Evolutionary conservation across 148 eudicot species (phyloP).

Genomic region (Cornus controversa): DNA sequence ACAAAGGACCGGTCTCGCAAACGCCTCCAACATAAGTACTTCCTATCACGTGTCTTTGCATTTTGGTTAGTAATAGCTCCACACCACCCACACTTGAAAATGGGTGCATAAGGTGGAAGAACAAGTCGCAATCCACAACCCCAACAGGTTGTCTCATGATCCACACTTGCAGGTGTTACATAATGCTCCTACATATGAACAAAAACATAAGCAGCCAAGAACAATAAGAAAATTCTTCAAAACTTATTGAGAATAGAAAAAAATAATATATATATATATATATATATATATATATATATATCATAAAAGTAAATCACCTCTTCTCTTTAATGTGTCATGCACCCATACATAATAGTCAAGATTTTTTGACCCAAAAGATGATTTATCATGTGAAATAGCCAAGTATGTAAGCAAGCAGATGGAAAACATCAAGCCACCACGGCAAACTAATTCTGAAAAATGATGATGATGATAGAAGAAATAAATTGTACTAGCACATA

Average conservation of each 20-base stretch:
- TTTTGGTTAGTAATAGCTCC: conserved; percentile 89
- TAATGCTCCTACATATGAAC: conserved; percentile 36
- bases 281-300: no score
- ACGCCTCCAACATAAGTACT: conserved; percentile 60
- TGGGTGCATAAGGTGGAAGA: conserved; percentile 72
- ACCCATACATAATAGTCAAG: no score
- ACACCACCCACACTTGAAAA: conserved; percentile 97
- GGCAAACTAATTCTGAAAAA: no score
- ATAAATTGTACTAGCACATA: no score
- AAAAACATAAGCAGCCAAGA: conserved; percentile 10
- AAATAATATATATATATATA: no score
- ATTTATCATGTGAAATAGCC: no score
- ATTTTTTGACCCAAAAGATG: no score
- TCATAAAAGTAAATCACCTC: background rate
- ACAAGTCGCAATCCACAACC: conserved; percentile 93
- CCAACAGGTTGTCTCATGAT: conserved; percentile 79
- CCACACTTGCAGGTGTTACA: conserved; percentile 36
- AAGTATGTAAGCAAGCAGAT: no score
- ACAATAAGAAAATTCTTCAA: background rate
- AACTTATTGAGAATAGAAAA: background rate
- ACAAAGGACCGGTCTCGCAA: conserved; percentile 82
- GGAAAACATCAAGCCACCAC: no score
- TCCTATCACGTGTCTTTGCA: conserved; percentile 36
- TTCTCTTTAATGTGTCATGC: background rate
- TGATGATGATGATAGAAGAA: no score